A percentile compares a stretch with the other conserved stretches of the same genome.
These are phyloP conservation scores for Puccinia horiana DNA, from an alignment of 1,284 basidiomycete genomes.

Conservation along the genomic window DNA sequence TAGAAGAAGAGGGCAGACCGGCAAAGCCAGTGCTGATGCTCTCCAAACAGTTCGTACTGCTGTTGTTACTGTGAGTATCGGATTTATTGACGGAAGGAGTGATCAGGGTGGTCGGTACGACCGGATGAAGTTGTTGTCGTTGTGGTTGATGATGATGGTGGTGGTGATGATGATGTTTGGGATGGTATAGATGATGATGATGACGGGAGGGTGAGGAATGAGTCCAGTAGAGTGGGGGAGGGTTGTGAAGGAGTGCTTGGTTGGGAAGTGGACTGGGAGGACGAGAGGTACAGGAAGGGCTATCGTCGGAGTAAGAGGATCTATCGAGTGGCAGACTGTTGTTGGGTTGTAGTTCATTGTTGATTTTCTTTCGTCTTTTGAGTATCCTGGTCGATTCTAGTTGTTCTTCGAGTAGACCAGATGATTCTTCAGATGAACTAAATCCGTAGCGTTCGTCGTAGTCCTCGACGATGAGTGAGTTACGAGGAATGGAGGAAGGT, in stretches of 20 bases:
- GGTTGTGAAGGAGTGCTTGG: neutral
- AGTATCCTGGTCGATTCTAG: neutral
- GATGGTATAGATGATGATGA: constrained; percentile 4
- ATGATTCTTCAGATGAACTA: constrained; percentile 44
- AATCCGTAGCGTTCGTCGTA: constrained; percentile 35
- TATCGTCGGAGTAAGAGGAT: constrained; percentile 8
- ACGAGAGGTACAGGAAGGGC: constrained; percentile 7
- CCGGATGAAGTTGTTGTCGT: neutral
- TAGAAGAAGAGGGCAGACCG: neutral
- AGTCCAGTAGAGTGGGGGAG: constrained; percentile 17
- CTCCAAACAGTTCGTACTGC: neutral
- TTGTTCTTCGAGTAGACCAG: neutral
- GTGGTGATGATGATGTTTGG: constrained; percentile 17
- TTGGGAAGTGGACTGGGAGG: constrained; percentile 1
- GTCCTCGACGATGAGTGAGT: constrained; percentile 13
- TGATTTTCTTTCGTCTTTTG: constrained; percentile 25
- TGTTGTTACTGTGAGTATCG: neutral
- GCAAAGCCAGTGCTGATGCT: constrained; percentile 6
- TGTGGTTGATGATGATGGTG: constrained; percentile 13
- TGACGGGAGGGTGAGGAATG: neutral
- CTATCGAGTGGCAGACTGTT: neutral
- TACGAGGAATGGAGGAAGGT: neutral
- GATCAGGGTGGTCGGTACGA: neutral
- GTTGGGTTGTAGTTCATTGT: neutral
- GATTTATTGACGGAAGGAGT: neutral